Conservation (phyloP, 2,329 filamentous ascomycete species). For the Lecanicillium sp. region DNA sequence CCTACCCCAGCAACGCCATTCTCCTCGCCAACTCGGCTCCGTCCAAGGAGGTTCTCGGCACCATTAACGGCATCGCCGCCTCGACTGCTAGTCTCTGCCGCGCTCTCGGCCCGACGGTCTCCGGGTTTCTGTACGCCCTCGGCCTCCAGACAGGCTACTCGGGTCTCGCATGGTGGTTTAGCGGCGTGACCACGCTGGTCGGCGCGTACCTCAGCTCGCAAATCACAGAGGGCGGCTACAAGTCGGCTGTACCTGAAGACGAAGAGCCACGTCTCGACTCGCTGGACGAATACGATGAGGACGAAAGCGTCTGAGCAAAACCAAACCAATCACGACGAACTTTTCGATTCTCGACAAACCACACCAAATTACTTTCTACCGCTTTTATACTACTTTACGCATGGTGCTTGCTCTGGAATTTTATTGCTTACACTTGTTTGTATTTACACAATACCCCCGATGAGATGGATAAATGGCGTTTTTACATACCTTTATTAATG, state of each 20-base stretch:
- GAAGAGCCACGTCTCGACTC: constrained; percentile 28
- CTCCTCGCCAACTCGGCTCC: constrained; percentile 84
- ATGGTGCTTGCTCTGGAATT: neutral
- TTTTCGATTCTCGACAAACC: constrained; percentile 6
- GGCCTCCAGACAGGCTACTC: constrained; percentile 78
- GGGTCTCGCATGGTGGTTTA: constrained; percentile 90
- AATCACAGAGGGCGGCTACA: constrained; percentile 59
- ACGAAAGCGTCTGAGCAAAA: constrained; percentile 29
- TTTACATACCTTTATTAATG: constrained; percentile 10
- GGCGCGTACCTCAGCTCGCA: constrained; percentile 71
- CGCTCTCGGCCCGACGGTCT: constrained; percentile 82
- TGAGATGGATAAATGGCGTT: constrained; percentile 11
- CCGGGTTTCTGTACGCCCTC: constrained; percentile 75
- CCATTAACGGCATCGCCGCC: constrained; percentile 86
- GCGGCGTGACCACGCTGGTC: constrained; percentile 65
- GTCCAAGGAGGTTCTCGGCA: constrained; percentile 76
- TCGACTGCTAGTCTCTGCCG: constrained; percentile 86
- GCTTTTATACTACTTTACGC: constrained; percentile 1
- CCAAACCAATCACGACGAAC: too few relatives aligned
- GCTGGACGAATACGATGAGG: constrained; percentile 25
- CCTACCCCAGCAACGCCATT: constrained; percentile 86
- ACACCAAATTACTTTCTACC: neutral
- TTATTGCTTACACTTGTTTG: constrained; percentile 7
- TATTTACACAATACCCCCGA: constrained; percentile 3
- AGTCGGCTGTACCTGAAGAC: constrained; percentile 36